Evolutionary conservation across 2,329 filamentous ascomycete species (phyloP).

Genomic region (Aspergillus pseudoviridinutans): DNA sequence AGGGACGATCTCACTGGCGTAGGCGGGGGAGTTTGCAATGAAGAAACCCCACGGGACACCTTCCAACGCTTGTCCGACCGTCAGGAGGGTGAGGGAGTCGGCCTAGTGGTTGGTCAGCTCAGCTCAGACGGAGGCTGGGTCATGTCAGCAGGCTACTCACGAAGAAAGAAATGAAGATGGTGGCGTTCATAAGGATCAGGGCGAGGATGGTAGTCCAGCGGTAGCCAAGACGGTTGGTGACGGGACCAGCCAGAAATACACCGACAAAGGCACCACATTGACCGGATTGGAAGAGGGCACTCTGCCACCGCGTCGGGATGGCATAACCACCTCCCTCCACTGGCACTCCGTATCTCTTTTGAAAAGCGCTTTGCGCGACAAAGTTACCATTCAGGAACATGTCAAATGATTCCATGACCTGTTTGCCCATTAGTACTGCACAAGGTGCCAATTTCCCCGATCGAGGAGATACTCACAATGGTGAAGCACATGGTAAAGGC

Average conservation of each 20-base stretch:
- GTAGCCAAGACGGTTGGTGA: constrained; percentile 58
- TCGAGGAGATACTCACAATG: constrained; percentile 37
- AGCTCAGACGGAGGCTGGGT: no score
- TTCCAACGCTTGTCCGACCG: constrained; percentile 27
- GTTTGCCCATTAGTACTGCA: no score
- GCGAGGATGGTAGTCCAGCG: constrained; percentile 55
- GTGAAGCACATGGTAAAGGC: constrained; percentile 50
- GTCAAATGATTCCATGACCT: constrained; percentile 51
- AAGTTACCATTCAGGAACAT: constrained; percentile 49
- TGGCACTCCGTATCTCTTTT: constrained; percentile 35
- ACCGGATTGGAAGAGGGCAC: constrained; percentile 53
- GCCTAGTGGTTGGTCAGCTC: constrained; percentile 15
- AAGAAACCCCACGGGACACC: constrained; percentile 31
- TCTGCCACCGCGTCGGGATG: constrained; percentile 49
- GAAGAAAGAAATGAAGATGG: constrained; percentile 60
- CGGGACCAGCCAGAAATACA: constrained; percentile 57
- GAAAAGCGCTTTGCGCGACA: constrained; percentile 41
- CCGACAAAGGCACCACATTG: constrained; percentile 59
- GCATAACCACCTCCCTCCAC: constrained; percentile 10
- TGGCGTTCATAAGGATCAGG: constrained; percentile 55
- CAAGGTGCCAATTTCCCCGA: no score
- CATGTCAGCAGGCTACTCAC: constrained; percentile 24
- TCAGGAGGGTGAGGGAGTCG: constrained; percentile 42
- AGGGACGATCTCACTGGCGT: constrained; percentile 26
- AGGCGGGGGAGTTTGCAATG: constrained; percentile 27